Evolutionary conservation across 495 filamentous ascomycete genomes (phyloP), one percentile per base, ranked within the genome.

Genomic region (Aspergillus panamensis): DNA sequence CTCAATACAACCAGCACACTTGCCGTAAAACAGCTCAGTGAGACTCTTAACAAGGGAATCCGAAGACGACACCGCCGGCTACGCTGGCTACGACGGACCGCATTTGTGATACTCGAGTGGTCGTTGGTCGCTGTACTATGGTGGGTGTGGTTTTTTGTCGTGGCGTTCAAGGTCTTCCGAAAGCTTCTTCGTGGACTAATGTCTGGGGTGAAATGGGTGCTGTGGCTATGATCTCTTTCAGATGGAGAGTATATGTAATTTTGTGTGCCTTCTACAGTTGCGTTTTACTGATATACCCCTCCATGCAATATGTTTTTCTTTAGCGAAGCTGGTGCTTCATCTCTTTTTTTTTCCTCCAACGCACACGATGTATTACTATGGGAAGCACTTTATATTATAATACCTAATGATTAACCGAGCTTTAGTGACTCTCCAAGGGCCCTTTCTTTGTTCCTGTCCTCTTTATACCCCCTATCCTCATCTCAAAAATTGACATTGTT

Each of bases 121-220:
- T 79, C 82, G 30, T 77, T 93, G 20, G 84, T 93, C 32, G 88
- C 84, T 14, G 80, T 89, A 54, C 84, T 93, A 79, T 93, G 89
- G 89, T 88, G 86, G 69, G 86, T 90, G 9, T 93, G 89, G 89
- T 77, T 90, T 51, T 74, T 91, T 45, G 89, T 92, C 16, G 85
- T 90, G 78, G 77, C 85, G 12, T 76, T 85, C 51, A 78, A 87
- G 55, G 57, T 90, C 19, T 61, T 87, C 1, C 73, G 85, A 30
- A 84, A 85, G 16, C 61, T 84, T 12, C 77, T 86, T 29, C 78
- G 77, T 39, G 87, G 83, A 3, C 64, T 82, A 8, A 68, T 85
- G 3, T 73, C 80, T 29, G 79, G 78, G 42, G 71, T 87, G 13
- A 72, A 80, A 63, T 96, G 92, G 92, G 72, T 95, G 65, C 71